These are phyloP conservation scores for Knoxia roxburghii DNA, from an alignment of 257 asterid species.

Conservation along the genomic window DNA sequence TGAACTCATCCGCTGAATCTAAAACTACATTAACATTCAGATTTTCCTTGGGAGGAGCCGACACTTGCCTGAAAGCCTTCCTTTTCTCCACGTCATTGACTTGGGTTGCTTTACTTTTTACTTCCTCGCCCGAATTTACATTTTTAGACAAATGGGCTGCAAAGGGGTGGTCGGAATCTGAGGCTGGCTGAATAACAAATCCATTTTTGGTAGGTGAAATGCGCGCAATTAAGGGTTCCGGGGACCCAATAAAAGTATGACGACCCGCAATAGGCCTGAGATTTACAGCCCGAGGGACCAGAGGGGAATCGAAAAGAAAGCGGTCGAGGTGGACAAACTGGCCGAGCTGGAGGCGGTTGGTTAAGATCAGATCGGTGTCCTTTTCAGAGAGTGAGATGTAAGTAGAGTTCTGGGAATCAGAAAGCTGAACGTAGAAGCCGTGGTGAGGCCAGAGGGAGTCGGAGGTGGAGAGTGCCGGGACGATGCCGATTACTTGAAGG, in stretches of 20 bases:
- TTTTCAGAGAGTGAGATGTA: conserved; percentile 81
- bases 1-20: conserved; percentile 5
- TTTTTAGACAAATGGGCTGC: conserved; percentile 40
- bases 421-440: conserved; percentile 85
- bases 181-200: conserved; percentile 66
- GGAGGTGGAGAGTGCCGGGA: conserved; percentile 73
- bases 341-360: conserved; percentile 85
- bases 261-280: conserved; percentile 81
- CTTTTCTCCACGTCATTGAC: conserved; percentile 14
- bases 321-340: conserved; percentile 85
- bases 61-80: conserved; percentile 29
- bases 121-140: conserved; percentile 33
- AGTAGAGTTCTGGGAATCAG: conserved; percentile 88
- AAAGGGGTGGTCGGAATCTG: conserved; percentile 63
- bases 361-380: conserved; percentile 73
- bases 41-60: conserved; percentile 53
- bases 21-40: conserved; percentile 35
- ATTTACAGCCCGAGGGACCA: conserved; percentile 60
- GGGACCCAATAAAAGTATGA: conserved; percentile 67
- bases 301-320: conserved; percentile 60
- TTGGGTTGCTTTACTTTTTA: conserved; percentile 7
- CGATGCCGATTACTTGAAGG: conserved; percentile 82
- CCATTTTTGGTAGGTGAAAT: conserved; percentile 36
- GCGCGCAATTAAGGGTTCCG: conserved; percentile 71
- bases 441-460: conserved; percentile 77